A percentile compares a stretch with the other conserved stretches of the same genome.
These are phyloP conservation scores for Colletotrichum kahawae DNA, from an alignment of 2,329 filamentous ascomycete genomes.

Conservation along the genomic window DNA sequence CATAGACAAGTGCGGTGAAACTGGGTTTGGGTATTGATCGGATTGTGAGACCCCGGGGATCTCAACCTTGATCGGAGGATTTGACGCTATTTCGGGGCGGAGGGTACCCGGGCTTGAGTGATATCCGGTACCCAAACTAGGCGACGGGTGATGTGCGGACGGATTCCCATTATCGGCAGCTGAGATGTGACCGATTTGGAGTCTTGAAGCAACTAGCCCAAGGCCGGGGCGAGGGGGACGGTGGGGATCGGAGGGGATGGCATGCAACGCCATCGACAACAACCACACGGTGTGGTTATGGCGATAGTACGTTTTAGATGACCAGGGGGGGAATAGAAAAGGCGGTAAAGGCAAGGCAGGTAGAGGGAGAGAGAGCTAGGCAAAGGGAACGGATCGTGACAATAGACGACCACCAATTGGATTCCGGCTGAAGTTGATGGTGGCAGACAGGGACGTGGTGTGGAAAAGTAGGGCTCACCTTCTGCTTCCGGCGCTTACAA, in stretches of 20 bases:
- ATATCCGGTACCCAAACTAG: neutral
- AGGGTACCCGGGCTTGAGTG: neutral
- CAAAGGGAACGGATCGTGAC: neutral
- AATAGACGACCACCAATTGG: neutral
- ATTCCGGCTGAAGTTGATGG: neutral
- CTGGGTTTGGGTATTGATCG: neutral
- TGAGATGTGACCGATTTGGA: neutral
- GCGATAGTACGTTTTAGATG: neutral
- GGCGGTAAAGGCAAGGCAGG: neutral
- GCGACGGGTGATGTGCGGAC: neutral
- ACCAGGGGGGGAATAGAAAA: neutral
- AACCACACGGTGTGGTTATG: neutral
- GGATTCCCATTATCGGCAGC: neutral
- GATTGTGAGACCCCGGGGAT: neutral
- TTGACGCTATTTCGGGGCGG: neutral
- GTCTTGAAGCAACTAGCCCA: neutral
- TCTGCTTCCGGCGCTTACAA: constrained; percentile 72
- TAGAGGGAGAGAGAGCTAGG: neutral
- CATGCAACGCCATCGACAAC: neutral
- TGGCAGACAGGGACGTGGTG: neutral
- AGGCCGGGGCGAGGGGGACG: neutral
- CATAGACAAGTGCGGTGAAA: neutral
- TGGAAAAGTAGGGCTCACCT: constrained; percentile 50
- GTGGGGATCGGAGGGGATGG: neutral
- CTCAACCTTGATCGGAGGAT: neutral